Evolutionary conservation across 805 yeast genomes (phyloP), one percentile per base, ranked within the genome.

Genomic region (Metschnikowia proteae): DNA sequence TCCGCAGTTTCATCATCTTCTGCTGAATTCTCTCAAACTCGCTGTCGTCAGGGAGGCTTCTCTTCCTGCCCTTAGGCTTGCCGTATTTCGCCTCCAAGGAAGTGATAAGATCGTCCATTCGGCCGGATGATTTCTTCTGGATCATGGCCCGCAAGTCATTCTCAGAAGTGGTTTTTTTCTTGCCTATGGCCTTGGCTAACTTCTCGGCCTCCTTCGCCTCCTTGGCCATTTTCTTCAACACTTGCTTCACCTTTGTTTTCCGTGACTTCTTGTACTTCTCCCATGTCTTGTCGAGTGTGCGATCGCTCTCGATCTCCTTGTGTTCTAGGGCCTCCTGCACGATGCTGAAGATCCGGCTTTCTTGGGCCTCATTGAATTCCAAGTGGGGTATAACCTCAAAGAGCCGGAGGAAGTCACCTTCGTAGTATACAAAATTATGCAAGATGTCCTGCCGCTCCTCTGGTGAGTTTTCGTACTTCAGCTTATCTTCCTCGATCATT

Each of bases 321-420:
- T 62, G 62, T 11, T 78, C 64, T 36, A 82, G 68, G 10, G 69
- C 68, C 1, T 47, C 50, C 30, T 74, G 68, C 28, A 88, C 77
- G 1, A 82, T 72, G 2, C 62, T 63, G 48, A 76, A 79, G 38
- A 86, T 73, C 34, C 96, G 74, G 30, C 65, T 66, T 58, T 87
- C 95, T 56, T 84, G 89, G 0, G 62, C 70, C 33, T 72, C 76
- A 34, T 68, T 68, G 38, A 84, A 74, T 52, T 85, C 90, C 45
- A 86, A 74, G 65, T 90, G 96, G 7, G 94, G 86, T 3, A 90
- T 83, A 31, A 75, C 73, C 61, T 88, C 96, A 60, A 89, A 86
- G 5, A 89, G 68, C 44, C 73, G 71, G 40, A 83, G 70, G 57
- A 89, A 79, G 57, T 87, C 88, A 4, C 96, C 96, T 10, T 80